Evolutionary conservation across 768 basidiomycete species (phyloP), one percentile per base, ranked within the genome.

Genomic region (Kwoniella botswanensis): DNA sequence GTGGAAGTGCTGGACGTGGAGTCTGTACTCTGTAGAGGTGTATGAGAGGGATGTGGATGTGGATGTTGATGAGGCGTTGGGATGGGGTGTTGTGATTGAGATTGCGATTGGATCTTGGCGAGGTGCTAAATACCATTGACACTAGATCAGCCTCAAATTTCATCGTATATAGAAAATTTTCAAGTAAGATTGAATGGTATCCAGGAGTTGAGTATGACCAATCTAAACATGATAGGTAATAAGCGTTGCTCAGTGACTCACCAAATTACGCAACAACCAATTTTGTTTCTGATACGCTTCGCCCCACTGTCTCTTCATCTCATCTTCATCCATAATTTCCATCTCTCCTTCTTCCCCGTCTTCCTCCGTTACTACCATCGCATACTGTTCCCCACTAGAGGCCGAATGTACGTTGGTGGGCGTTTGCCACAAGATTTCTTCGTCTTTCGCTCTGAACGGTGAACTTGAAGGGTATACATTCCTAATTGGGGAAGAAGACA

Each of bases 231-330:
- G 66, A 24, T 61, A 52, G 66, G 44, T 3, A 10, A 35, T 59
- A 29, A 6, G 35, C 1, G 3, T 4, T 6, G 35, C 35, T 35
- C 35, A 4, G 35, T 35, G 35, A 68, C 79, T 74, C 35, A 80
- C 77, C 62, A 80, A 50, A 63, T 55, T 71, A 68, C 74, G 67
- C 67, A 80, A 57, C 13, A 80, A 67, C 18, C 68, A 65, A 68
- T 80, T 80, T 63, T 78, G 77, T 12, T 44, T 60, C 7, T 73
- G 68, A 62, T 80, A 80, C 29, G 74, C 76, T 29, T 70, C 73
- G 3, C 79, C 79, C 79, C 79, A 80, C 65, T 76, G 77, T 35
- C 65, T 57, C 22, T 68, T 70, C 70, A 78, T 75, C 57, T 78
- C 79, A 24, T 78, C 76, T 53, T 67, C 55, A 18, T 69, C 68